These are phyloP conservation scores for Cystobasidium pallidum DNA, from an alignment of 1,284 basidiomycete genomes.

Conservation along the genomic window DNA sequence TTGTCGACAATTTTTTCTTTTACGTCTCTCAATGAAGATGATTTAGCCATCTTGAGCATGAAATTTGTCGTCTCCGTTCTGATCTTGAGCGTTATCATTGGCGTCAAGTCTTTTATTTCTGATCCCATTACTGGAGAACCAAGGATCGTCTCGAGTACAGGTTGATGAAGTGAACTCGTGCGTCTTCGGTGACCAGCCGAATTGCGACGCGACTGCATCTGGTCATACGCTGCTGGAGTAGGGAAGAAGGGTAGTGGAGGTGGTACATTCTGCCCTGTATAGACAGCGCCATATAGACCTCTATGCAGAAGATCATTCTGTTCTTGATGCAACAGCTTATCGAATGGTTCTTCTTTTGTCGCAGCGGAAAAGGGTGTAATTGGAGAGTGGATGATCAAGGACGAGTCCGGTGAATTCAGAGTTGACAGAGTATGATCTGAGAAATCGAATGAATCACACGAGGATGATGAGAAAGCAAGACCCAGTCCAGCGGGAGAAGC, in stretches of 20 bases:
- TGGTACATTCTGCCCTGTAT: slow-evolving; percentile 23
- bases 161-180: slow-evolving; percentile 33
- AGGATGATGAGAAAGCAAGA: slow-evolving; percentile 35
- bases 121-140: slow-evolving; percentile 44
- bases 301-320: slow-evolving; percentile 5
- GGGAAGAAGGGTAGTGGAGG: slow-evolving; percentile 47
- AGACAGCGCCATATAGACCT: background rate
- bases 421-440: slow-evolving; percentile 22
- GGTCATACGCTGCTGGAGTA: slow-evolving; percentile 41
- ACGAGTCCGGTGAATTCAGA: slow-evolving; percentile 45
- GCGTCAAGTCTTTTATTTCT: background rate
- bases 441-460: slow-evolving; percentile 33
- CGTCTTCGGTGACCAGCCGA: slow-evolving; percentile 37
- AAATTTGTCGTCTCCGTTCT: slow-evolving; percentile 31
- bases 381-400: slow-evolving; percentile 44
- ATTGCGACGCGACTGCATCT: slow-evolving; percentile 28
- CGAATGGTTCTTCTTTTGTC: slow-evolving; percentile 14
- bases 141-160: slow-evolving; percentile 46
- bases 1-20: slow-evolving; percentile 15
- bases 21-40: slow-evolving; percentile 25
- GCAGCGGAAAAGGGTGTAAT: slow-evolving; percentile 44
- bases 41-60: slow-evolving; percentile 35
- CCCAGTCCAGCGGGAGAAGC: slow-evolving; percentile 41
- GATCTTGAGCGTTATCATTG: slow-evolving; percentile 34
- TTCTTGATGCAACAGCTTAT: slow-evolving; percentile 16